A percentile compares a stretch with the other conserved stretches of the same genome.
phyloP scores from a whole-genome alignment of 306 rosid species.

The Gillenia trifoliata region DNA sequence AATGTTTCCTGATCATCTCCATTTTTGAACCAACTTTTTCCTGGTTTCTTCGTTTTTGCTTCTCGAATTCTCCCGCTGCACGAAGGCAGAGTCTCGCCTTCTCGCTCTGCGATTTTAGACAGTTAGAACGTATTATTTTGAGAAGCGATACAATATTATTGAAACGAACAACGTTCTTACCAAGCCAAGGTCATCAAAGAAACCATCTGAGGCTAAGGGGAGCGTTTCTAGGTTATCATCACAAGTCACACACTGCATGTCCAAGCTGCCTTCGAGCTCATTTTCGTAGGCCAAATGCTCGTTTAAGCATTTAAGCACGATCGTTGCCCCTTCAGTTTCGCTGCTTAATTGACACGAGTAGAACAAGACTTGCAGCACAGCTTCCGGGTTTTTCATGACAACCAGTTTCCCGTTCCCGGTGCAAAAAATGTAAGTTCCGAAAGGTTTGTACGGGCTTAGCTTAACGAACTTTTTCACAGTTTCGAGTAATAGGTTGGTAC shows the following conservation, averaged over 20 bases:
- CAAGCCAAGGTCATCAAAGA: conserved; percentile 66
- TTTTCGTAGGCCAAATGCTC: conserved; percentile 40
- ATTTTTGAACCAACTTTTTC: conserved; percentile 16
- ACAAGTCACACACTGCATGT: conserved; percentile 28
- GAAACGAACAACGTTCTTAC: conserved; percentile 22
- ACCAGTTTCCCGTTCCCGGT: conserved; percentile 41
- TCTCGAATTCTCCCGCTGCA: conserved; percentile 57
- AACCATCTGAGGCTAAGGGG: conserved; percentile 35
- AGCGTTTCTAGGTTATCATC: conserved; percentile 34
- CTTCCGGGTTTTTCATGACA: conserved; percentile 51
- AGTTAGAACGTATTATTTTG: background rate
- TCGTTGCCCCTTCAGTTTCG: conserved; percentile 14
- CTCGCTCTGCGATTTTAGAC: conserved; percentile 31
- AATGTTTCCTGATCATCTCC: background rate
- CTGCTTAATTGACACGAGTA: conserved; percentile 39
- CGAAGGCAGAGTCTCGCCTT: conserved; percentile 60
- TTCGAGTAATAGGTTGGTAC: conserved; percentile 51
- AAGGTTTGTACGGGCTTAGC: conserved; percentile 77
- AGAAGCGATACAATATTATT: background rate
- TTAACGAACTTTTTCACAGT: conserved; percentile 43
- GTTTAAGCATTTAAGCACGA: conserved; percentile 34
- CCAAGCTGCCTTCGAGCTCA: conserved; percentile 19
- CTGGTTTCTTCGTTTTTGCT: conserved; percentile 36
- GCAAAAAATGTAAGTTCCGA: conserved; percentile 64
- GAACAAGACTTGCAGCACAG: conserved; percentile 64